These are phyloP conservation scores for Protea cynaroides DNA, from an alignment of 164 flowering plant species.

Conservation along the genomic window DNA sequence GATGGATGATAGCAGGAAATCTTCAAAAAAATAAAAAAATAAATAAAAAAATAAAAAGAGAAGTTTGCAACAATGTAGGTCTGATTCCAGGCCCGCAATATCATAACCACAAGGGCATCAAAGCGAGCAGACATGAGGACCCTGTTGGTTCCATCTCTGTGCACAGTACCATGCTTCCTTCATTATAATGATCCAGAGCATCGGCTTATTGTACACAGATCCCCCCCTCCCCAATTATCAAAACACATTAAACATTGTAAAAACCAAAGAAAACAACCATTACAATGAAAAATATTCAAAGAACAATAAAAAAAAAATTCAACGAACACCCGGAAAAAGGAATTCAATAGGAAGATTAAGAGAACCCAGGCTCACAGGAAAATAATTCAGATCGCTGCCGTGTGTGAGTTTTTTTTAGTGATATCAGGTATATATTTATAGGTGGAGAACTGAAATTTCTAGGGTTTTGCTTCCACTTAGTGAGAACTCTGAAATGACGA, in stretches of 20 bases:
- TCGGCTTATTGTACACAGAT: slow-evolving; percentile 57
- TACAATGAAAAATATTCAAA: too few relatives aligned
- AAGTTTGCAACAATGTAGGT: slow-evolving; percentile 28
- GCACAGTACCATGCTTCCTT: slow-evolving; percentile 54
- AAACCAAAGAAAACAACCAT: too few relatives aligned
- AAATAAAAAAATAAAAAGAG: not conserved
- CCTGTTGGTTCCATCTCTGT: slow-evolving; percentile 28
- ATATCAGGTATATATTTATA: not conserved
- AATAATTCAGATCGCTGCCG: too few relatives aligned
- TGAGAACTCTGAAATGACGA: not conserved
- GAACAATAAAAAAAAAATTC: too few relatives aligned
- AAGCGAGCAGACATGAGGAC: slow-evolving; percentile 46
- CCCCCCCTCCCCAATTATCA: not conserved
- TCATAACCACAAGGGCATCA: slow-evolving; percentile 24
- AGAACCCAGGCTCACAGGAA: not conserved
- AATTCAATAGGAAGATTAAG: not conserved
- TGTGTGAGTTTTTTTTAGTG: too few relatives aligned
- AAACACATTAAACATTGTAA: not conserved
- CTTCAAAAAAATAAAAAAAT: too few relatives aligned
- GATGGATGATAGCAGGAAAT: not conserved
- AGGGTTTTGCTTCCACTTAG: not conserved
- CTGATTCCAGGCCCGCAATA: slow-evolving; percentile 49
- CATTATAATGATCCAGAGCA: slow-evolving; percentile 41
- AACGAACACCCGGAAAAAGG: too few relatives aligned
- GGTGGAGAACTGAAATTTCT: not conserved